Base-by-base conservation (phyloP, 495 filamentous ascomycete genomes). In the Penicillium waksmanii region DNA sequence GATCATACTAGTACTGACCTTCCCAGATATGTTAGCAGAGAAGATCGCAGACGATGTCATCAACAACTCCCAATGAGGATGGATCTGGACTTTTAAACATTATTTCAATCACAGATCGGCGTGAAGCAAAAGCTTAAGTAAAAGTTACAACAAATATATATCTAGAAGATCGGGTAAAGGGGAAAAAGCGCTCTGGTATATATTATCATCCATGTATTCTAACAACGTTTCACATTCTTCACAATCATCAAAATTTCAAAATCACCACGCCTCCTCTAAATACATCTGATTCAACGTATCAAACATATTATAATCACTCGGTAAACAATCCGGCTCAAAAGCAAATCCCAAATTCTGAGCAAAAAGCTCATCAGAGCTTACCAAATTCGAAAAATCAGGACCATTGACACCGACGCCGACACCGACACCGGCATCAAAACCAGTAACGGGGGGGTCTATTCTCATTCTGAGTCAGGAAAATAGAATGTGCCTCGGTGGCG, bases 41-140 rank as follows among this genome's bases (percentile, higher is more conserved):
- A 87, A 87, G 72, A 85, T 87, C 64, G 82, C 83, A 2, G 73
- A 77, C 21, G 74, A 80, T 55, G 84, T 88, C n/a, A 62, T 73
- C 15, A 23, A 47, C 17, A 7, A 25, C 23, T 48, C 46, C 0
- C 12, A 13, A 27, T 27, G 4, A 9, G 10, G 46, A 48, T 21
- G 23, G 46, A 25, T 23, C 3, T 15, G 4, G 11, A n/a, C 1
- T 27, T 17, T 19, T 44, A 19, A 5, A 7, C 15, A 19, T 18
- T 17, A 44, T 10, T 7, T 19, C 15, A n/a, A 38, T 38, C n/a
- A 44, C 42, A 21, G 42, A n/a, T 40, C 36, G 3, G 42, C 42
- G 42, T 4, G 36, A 38, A 44, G 1, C 12, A 44, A 44, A 44
- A 18, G 17, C 12, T 44, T 4, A 9, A n/a, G 8, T 19, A 44